Percentiles rank a stretch among this genome's conserved stretches.
phyloP scores from a whole-genome alignment of 1,284 basidiomycete species.

The Puccinia polysora region DNA sequence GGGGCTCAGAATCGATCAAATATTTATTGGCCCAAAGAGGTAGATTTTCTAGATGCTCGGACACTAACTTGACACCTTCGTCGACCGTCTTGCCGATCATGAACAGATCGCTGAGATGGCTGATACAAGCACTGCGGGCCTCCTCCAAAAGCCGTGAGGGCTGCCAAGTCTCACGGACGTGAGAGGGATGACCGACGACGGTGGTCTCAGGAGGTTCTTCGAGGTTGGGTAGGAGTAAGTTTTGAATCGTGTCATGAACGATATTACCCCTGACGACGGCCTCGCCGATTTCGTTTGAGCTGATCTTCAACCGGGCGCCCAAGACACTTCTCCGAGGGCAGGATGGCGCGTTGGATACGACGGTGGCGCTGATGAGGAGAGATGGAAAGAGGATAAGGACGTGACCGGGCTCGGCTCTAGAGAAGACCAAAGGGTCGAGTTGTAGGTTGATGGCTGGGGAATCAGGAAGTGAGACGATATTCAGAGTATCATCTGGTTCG shows the following conservation, averaged over 20 bases:
- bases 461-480: conserved; percentile 29
- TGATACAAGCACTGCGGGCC: conserved; percentile 31
- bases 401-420: conserved; percentile 48
- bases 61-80: conserved; percentile 33
- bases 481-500: conserved; percentile 14
- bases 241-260: conserved; percentile 80
- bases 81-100: conserved; percentile 36
- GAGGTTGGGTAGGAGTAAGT: conserved; percentile 58
- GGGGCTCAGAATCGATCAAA: not conserved
- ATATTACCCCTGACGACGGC: conserved; percentile 78
- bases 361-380: conserved; percentile 77
- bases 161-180: conserved; percentile 9
- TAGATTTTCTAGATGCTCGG: conserved; percentile 15
- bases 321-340: conserved; percentile 78
- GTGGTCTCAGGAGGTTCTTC: not conserved
- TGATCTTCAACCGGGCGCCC: conserved; percentile 58
- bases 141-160: conserved; percentile 6
- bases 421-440: conserved; percentile 26
- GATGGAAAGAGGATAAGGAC: conserved; percentile 79
- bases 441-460: conserved; percentile 30
- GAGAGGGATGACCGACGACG: too few relatives aligned
- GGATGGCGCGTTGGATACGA: conserved; percentile 71
- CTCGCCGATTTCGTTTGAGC: conserved; percentile 31
- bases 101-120: conserved; percentile 33
- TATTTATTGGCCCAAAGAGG: conserved; percentile 36